Base-by-base conservation (phyloP, 2,329 filamentous ascomycete genomes). In the Epichloe baconii region DNA sequence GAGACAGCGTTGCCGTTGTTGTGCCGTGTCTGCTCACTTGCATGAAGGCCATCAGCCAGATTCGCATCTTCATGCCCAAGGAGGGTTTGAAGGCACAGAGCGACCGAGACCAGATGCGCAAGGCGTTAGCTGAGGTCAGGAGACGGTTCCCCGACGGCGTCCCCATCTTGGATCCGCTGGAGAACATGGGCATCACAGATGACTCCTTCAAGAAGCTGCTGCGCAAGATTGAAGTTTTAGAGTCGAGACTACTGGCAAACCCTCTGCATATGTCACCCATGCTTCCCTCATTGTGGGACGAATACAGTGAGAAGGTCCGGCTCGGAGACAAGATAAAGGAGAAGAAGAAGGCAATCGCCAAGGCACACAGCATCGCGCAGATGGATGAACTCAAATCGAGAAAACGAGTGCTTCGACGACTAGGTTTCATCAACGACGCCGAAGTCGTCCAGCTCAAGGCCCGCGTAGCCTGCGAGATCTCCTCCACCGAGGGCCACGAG, bases 371-470 rank as follows among this genome's bases (percentile, higher is more conserved):
- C 54, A 86, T 97, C 53, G 84, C 93, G 53, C 91, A 98, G 67
- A 77, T 97, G 56, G 93, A 98, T 60, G 93, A 98, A 68, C 78
- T 98, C 54, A 97, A 97, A 73, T 89, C 87, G 56, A 85, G 93
- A 55, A 98, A 96, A 73, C 85, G 93, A 58, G 93, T 98, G 4
- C 78, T 98, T 34, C 88, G 94, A 45, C 88, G 93, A 50, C 79
- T 98, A 11, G 88, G 87, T 4, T 98, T 98, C 70, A 94, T 96
- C 69, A 94, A 95, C 65, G 93, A 97, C 54, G 79, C 82, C 49
- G 93, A 97, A 65, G 90, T 98, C 1, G 90, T 98, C 8, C 86
- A 97, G 71, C 79, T 97, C 62, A 98, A 98, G 71, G 93, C 91
- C 11, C 87, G 94, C 51, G 94, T 97, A 3, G 93, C 93, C 2